Evolutionary conservation across 352 stramenopile genomes (phyloP).

Genomic region (Pythium pectinolyticum): DNA sequence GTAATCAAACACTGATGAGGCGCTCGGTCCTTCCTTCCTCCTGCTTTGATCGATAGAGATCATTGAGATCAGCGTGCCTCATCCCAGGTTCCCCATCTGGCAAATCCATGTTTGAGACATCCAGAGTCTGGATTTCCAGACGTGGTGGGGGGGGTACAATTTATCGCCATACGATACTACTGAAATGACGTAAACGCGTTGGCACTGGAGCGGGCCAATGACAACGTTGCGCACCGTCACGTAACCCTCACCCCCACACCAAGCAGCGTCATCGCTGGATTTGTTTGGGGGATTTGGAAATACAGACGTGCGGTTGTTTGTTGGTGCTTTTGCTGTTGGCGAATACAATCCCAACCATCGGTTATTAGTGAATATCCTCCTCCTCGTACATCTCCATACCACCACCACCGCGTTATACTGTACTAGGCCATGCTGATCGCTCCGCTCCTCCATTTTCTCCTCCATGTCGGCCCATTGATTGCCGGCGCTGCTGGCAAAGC

Average conservation of each 20-base stretch:
- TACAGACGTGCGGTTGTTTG: too few relatives aligned
- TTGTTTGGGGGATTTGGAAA: too few relatives aligned
- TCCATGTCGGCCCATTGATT: too few relatives aligned
- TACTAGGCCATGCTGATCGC: too few relatives aligned
- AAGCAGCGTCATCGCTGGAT: neutral
- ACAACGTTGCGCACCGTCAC: constrained; percentile 1
- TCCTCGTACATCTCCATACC: neutral
- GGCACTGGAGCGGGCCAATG: neutral
- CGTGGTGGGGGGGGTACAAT: neutral
- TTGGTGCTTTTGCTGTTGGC: neutral
- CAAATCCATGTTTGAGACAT: neutral
- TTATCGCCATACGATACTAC: neutral
- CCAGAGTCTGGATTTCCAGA: too few relatives aligned
- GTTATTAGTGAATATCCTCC: neutral
- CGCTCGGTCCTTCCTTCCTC: too few relatives aligned
- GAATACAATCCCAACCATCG: neutral
- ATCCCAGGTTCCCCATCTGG: neutral
- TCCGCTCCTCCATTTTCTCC: too few relatives aligned
- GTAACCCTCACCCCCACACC: neutral
- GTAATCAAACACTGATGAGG: too few relatives aligned
- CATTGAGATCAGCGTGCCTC: neutral
- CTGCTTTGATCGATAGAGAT: too few relatives aligned
- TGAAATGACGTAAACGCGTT: neutral
- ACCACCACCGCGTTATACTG: too few relatives aligned
- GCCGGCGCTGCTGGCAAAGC: too few relatives aligned